Evolutionary conservation across 140 eudicot genomes (phyloP).

Genomic region (Eryngium alpinum): DNA sequence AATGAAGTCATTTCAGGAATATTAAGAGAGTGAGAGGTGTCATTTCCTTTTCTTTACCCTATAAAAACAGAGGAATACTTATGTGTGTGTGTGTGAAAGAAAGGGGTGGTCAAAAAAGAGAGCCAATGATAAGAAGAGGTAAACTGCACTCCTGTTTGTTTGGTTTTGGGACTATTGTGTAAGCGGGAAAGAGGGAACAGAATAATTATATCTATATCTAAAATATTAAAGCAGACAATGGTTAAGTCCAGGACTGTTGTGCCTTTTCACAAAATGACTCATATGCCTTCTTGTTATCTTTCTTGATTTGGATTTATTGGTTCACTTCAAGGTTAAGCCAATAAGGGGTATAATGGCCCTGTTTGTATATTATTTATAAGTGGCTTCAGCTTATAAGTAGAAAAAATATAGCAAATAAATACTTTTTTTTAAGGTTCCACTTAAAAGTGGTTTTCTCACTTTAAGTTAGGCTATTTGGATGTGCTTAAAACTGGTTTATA

Average conservation of each 20-base stretch:
- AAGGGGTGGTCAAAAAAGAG: conserved; percentile 18
- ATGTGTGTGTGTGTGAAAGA: not conserved
- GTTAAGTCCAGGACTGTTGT: conserved; percentile 16
- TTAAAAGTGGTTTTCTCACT: no score
- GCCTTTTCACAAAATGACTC: conserved; percentile 18
- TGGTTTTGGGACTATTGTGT: conserved; percentile 6
- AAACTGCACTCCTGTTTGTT: not conserved
- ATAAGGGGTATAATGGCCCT: no score
- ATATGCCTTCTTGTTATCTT: not conserved
- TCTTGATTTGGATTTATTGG: not conserved
- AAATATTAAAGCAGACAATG: conserved; percentile 27
- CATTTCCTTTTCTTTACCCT: conserved; percentile 23
- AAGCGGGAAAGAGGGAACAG: conserved; percentile 16
- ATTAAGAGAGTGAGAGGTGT: conserved; percentile 19
- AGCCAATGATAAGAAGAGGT: conserved; percentile 21
- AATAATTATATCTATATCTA: conserved; percentile 8
- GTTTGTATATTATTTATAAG: no score
- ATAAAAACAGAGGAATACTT: not conserved
- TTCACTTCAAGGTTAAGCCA: not conserved
- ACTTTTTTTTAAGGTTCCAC: no score
- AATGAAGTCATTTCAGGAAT: conserved; percentile 8
- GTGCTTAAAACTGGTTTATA: no score
- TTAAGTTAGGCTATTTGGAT: no score
- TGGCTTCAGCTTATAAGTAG: no score
- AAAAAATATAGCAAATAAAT: no score